phyloP scores from a whole-genome alignment of 129 eudicot species.

The Pittosporum tobira region DNA sequence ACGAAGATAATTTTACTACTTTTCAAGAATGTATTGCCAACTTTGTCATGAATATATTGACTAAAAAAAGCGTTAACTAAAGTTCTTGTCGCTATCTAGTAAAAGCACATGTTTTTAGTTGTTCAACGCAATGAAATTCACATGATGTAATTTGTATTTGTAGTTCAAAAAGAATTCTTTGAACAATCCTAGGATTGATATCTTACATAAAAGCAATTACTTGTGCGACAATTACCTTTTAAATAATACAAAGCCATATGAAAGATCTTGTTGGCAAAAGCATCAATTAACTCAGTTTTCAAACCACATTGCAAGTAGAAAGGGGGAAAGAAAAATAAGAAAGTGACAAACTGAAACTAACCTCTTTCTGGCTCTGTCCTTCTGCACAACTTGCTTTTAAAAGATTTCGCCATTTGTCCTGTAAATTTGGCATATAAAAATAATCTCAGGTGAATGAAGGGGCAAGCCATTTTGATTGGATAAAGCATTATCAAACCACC shows the following conservation, averaged over 20 bases:
- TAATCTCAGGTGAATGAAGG: neutral
- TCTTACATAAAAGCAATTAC: no score
- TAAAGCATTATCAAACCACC: neutral
- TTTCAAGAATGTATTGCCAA: no score
- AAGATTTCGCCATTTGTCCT: conserved; percentile 99
- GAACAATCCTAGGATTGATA: no score
- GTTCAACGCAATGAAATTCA: no score
- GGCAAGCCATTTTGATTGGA: neutral
- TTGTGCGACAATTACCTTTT: no score
- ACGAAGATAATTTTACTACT: no score
- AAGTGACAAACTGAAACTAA: conserved; percentile 8
- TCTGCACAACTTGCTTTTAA: conserved; percentile 58
- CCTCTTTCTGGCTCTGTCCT: conserved; percentile 46
- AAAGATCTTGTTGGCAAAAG: neutral
- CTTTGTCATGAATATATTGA: no score
- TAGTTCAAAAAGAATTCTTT: no score
- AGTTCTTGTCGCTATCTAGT: no score
- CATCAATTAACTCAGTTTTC: neutral
- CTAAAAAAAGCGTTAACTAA: no score
- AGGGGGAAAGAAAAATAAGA: neutral
- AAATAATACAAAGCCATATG: neutral
- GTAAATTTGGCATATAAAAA: conserved; percentile 11
- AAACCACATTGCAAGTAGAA: neutral
- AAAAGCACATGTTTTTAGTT: no score
- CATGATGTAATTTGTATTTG: no score